Evolutionary conservation across 805 yeast species (phyloP).

Genomic region (Candida stauntonica): DNA sequence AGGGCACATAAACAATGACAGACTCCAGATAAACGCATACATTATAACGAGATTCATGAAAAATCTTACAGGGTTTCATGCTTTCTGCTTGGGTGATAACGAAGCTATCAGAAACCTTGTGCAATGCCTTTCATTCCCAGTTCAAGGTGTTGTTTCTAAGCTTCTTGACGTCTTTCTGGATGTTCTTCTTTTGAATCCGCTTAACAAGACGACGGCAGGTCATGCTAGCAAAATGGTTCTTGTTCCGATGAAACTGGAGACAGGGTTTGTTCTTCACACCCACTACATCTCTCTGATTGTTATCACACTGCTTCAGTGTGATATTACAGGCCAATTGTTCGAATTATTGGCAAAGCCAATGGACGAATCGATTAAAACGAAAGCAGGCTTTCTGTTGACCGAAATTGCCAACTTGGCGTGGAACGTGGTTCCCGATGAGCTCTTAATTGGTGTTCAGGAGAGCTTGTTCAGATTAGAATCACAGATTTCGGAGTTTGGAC

Average conservation of each 20-base stretch:
- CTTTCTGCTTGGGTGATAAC: conserved; percentile 54
- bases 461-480: background rate
- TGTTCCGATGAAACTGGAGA: conserved; percentile 33
- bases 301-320: conserved; percentile 50
- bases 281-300: conserved; percentile 67
- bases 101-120: conserved; percentile 54
- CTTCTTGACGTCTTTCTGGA: conserved; percentile 71
- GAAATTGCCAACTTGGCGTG: conserved; percentile 55
- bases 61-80: conserved; percentile 71
- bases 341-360: conserved; percentile 37
- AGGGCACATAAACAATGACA: conserved; percentile 45
- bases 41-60: conserved; percentile 60
- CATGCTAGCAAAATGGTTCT: conserved; percentile 17
- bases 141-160: conserved; percentile 51
- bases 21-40: conserved; percentile 55
- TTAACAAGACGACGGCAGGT: conserved; percentile 30
- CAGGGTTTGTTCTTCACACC: conserved; percentile 42
- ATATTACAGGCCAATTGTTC: conserved; percentile 45
- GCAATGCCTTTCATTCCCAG: conserved; percentile 56
- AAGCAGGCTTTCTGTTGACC: conserved; percentile 60
- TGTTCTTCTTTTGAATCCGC: conserved; percentile 52
- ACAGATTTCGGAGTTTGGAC: background rate
- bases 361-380: conserved; percentile 44
- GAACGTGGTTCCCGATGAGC: conserved; percentile 48
- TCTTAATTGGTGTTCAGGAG: conserved; percentile 22